phyloP scores from a whole-genome alignment of 345 rosid genomes.

The Zanthoxylum bungeanum region DNA sequence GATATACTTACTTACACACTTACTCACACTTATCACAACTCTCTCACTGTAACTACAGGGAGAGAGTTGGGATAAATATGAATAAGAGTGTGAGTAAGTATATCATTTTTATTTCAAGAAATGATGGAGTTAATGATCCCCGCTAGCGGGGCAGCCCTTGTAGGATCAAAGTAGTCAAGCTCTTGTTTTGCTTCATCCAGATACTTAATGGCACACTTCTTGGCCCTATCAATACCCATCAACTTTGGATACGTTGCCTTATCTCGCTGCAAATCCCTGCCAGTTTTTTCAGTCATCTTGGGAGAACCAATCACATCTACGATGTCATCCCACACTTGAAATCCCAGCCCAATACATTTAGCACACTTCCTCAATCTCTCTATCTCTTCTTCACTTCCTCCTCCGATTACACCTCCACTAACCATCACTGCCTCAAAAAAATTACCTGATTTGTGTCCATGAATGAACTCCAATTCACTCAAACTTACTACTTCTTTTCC shows the following conservation, averaged over 20 bases:
- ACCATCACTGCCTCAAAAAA: slow-evolving; percentile 33
- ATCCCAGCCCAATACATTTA: slow-evolving; percentile 16
- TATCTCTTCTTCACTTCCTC: slow-evolving; percentile 13
- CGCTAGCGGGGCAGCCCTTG: slow-evolving; percentile 23
- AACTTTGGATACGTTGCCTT: slow-evolving; percentile 36
- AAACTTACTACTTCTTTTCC: slow-evolving; percentile 27
- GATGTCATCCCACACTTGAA: slow-evolving; percentile 19
- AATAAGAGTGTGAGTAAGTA: no score
- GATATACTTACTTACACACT: no score
- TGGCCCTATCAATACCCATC: slow-evolving; percentile 29
- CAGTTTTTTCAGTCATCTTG: slow-evolving; percentile 31
- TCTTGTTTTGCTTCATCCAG: slow-evolving; percentile 26
- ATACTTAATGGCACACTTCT: slow-evolving; percentile 20
- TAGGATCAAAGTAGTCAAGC: slow-evolving; percentile 22
- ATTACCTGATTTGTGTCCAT: slow-evolving; percentile 29
- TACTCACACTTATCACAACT: no score
- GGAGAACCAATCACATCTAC: slow-evolving; percentile 10
- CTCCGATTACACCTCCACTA: slow-evolving; percentile 32
- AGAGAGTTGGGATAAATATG: no score
- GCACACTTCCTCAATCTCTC: slow-evolving; percentile 33
- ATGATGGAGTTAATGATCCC: no score
- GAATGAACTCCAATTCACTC: slow-evolving; percentile 27
- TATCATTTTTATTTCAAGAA: no score
- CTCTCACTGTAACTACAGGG: no score
- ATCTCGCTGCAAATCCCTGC: slow-evolving; percentile 28